These are phyloP conservation scores for Rachicladosporium sp. DNA, from an alignment of 2,329 filamentous ascomycete genomes.

Conservation along the genomic window DNA sequence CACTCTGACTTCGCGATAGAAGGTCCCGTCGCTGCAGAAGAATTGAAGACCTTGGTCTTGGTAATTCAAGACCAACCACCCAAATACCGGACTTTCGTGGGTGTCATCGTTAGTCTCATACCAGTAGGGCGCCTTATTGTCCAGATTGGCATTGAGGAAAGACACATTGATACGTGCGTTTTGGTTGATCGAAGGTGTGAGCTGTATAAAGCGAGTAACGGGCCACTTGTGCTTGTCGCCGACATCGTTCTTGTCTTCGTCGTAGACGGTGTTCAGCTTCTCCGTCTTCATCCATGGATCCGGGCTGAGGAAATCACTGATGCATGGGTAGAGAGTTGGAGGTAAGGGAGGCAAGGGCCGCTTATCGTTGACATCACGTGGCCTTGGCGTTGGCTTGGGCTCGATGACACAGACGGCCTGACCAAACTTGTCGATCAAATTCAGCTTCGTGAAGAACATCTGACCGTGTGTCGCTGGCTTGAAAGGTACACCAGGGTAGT, in stretches of 20 bases:
- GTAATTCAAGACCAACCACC: too few species aligned
- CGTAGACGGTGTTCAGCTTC: constrained; percentile 2
- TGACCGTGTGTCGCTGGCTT: constrained; percentile 39
- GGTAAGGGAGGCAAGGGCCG: constrained; percentile 18
- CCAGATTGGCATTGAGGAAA: constrained; percentile 21
- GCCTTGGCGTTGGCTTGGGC: constrained; percentile 23
- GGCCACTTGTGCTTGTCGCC: constrained; percentile 1
- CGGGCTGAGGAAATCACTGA: constrained; percentile 10
- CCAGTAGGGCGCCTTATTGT: constrained; percentile 5
- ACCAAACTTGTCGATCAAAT: too few species aligned
- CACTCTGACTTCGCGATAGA: too few species aligned
- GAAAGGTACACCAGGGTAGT: constrained; percentile 21
- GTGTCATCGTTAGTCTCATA: too few species aligned
- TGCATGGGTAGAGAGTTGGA: constrained; percentile 13
- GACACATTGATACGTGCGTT: constrained; percentile 13
- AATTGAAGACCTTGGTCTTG: too few species aligned
- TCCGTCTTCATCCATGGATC: neutral
- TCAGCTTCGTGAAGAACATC: constrained; percentile 32
- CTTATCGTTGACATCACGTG: constrained; percentile 8
- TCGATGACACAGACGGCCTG: too few species aligned
- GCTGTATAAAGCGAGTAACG: constrained; percentile 8
- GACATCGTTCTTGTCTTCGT: constrained; percentile 2
- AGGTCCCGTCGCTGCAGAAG: too few species aligned
- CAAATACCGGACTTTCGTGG: too few species aligned
- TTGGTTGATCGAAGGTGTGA: constrained; percentile 20